Percentiles rank a stretch among this genome's conserved stretches.
Evolutionary conservation across 2,329 filamentous ascomycete species (phyloP).

Genomic region (Neoscytalidium dimidiatum): DNA sequence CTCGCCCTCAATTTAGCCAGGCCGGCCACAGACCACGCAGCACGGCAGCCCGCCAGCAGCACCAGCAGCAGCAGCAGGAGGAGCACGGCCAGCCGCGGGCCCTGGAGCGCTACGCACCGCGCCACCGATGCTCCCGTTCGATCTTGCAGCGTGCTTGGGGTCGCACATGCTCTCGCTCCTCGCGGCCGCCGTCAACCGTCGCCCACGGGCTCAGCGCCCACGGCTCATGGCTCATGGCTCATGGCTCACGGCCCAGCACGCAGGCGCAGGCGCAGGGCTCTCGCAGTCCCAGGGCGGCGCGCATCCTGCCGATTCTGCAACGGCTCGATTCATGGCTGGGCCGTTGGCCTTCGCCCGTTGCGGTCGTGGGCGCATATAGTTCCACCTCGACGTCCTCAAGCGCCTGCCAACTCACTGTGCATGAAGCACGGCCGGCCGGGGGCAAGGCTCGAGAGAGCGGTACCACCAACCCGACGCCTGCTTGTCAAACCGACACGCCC

Average conservation of each 20-base stretch:
- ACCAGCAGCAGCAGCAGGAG: neutral
- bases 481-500: conserved; percentile 6
- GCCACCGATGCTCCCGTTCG: neutral
- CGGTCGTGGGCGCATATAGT: conserved; percentile 25
- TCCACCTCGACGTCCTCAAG: conserved; percentile 26
- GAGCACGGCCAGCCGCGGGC: neutral
- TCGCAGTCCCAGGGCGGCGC: neutral
- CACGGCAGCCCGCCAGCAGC: neutral
- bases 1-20: neutral
- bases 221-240: no score
- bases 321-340: conserved; percentile 16
- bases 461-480: conserved; percentile 19
- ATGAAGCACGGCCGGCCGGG: conserved; percentile 19
- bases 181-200: neutral
- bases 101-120: neutral
- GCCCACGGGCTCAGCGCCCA: no score
- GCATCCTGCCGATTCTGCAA: conserved; percentile 16
- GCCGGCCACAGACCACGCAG: neutral
- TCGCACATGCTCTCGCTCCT: conserved; percentile 4
- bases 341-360: conserved; percentile 7
- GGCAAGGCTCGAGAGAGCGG: conserved; percentile 8
- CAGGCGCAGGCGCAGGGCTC: no score
- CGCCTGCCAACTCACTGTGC: conserved; percentile 36
- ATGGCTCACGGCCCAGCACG: no score
- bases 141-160: neutral